These are phyloP conservation scores for Cryphonectria radicalis DNA, from an alignment of 2,329 filamentous ascomycete species.

Conservation along the genomic window DNA sequence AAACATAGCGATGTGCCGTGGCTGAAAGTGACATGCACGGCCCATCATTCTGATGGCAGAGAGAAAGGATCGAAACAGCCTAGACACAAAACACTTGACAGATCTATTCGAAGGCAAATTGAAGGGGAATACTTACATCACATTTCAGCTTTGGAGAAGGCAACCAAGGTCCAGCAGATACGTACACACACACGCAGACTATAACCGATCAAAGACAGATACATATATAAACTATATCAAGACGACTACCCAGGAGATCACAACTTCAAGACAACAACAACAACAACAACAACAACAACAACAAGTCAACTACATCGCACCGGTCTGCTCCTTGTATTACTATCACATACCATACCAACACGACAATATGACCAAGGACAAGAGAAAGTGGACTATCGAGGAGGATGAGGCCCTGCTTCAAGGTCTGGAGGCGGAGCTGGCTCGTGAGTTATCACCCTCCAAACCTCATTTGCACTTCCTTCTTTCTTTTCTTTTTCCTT, in stretches of 20 bases:
- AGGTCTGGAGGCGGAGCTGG: slow-evolving; percentile 9
- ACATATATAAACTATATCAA: not conserved
- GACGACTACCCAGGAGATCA: not conserved
- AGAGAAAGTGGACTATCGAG: slow-evolving; percentile 11
- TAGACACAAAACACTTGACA: not conserved
- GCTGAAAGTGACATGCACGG: not conserved
- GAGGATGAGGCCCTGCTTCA: slow-evolving; percentile 10
- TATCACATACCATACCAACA: not conserved
- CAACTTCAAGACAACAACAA: not conserved
- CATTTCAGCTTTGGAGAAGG: not conserved
- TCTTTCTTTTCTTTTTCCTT: not conserved
- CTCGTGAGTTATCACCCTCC: not conserved
- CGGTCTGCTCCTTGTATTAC: not conserved
- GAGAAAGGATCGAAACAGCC: not conserved
- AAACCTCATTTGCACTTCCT: not conserved
- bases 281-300: not conserved
- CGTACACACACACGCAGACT: not conserved
- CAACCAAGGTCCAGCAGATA: not conserved
- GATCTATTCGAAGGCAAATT: not conserved
- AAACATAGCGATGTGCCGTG: not conserved
- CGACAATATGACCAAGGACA: not conserved
- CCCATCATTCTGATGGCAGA: not conserved
- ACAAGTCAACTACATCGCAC: not conserved
- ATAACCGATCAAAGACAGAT: not conserved
- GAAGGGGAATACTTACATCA: not conserved